A percentile compares a stretch with the other conserved stretches of the same genome.
These are phyloP conservation scores for Myxozyma geophila DNA, from an alignment of 805 yeast species.

Conservation along the genomic window DNA sequence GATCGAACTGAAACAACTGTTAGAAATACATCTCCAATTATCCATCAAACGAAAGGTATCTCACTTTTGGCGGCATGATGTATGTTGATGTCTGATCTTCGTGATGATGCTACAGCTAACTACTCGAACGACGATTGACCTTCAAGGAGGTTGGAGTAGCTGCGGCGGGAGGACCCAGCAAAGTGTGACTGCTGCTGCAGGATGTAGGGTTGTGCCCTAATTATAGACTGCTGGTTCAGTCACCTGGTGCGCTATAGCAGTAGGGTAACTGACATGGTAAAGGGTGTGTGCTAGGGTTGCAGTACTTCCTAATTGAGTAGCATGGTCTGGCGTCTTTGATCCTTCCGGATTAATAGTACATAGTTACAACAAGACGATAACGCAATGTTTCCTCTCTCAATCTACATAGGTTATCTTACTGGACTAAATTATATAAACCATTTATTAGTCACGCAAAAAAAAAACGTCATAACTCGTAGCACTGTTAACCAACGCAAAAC, in stretches of 20 bases:
- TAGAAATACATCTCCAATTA: background rate
- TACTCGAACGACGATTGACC: background rate
- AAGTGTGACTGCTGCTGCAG: slow-evolving; percentile 2
- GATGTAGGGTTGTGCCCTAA: slow-evolving; percentile 5
- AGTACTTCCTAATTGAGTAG: too few species aligned
- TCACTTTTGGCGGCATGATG: slow-evolving; percentile 35
- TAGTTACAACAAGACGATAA: too few species aligned
- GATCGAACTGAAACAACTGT: slow-evolving; percentile 71
- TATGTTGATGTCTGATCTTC: slow-evolving; percentile 9
- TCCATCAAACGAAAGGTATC: background rate
- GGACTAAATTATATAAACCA: too few species aligned
- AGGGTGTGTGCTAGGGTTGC: background rate
- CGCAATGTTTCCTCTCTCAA: too few species aligned
- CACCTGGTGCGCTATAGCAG: background rate
- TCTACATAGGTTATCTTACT: too few species aligned
- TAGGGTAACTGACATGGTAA: background rate
- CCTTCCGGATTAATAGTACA: too few species aligned
- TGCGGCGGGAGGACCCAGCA: slow-evolving; percentile 1
- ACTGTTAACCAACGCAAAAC: too few species aligned
- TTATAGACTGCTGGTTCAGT: background rate
- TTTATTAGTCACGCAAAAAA: too few species aligned
- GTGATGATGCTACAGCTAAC: background rate
- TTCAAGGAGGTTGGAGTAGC: background rate
- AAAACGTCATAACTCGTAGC: too few species aligned
- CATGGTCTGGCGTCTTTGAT: too few species aligned